These are phyloP conservation scores for Senecio squalidus DNA, from an alignment of 140 eudicot genomes.

Conservation along the genomic window DNA sequence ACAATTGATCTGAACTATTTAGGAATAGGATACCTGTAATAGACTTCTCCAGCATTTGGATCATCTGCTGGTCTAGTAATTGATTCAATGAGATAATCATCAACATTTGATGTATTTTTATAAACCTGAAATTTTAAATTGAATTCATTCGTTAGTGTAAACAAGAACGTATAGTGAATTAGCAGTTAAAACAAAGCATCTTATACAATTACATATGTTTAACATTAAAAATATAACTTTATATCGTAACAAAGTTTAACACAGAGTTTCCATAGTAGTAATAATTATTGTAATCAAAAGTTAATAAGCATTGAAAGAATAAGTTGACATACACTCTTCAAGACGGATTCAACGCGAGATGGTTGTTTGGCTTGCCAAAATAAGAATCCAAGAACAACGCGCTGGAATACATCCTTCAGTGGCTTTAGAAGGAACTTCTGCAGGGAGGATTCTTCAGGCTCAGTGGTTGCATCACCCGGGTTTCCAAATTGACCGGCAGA, in stretches of 20 bases:
- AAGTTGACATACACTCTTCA: constrained; percentile 72
- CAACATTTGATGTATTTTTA: constrained; percentile 74
- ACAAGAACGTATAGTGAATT: neutral
- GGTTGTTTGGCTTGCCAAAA: constrained; percentile 99
- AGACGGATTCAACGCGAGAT: constrained; percentile 76
- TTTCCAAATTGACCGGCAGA: constrained; percentile 95
- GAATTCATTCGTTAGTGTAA: neutral
- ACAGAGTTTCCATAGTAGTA: too few species aligned
- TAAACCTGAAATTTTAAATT: constrained; percentile 56
- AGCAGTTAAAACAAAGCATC: neutral
- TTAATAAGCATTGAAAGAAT: neutral
- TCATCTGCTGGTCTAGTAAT: constrained; percentile 79
- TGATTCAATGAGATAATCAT: constrained; percentile 84
- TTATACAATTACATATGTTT: too few species aligned
- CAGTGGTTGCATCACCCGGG: constrained; percentile 24
- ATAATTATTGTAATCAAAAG: neutral
- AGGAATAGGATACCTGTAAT: constrained; percentile 70
- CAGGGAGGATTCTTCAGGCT: constrained; percentile 46
- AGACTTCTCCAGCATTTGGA: constrained; percentile 90
- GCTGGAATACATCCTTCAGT: constrained; percentile 70
- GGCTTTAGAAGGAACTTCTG: constrained; percentile 63
- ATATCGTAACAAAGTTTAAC: too few species aligned
- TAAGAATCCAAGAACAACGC: constrained; percentile 71
- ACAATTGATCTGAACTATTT: too few species aligned
- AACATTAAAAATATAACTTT: too few species aligned